These are phyloP conservation scores for Cephalotrichum gorgonifer DNA, from an alignment of 2,329 filamentous ascomycete species.

Conservation along the genomic window DNA sequence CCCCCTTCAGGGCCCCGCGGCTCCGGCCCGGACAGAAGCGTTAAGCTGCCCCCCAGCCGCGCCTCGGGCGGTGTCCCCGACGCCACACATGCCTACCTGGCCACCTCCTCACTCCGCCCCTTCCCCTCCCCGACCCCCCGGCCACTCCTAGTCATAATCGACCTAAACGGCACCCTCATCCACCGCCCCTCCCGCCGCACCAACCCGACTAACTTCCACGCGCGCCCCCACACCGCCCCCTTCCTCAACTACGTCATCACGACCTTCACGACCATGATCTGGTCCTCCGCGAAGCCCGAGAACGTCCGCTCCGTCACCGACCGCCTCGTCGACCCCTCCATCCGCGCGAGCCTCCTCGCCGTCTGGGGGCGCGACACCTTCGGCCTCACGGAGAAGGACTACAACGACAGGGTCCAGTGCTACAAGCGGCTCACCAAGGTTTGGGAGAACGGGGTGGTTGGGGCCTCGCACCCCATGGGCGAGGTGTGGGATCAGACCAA, in stretches of 20 bases:
- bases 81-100: constrained; percentile 51
- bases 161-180: constrained; percentile 88
- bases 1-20: no score
- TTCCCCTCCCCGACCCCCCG: constrained; percentile 33
- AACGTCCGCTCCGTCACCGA: constrained; percentile 64
- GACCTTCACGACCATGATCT: constrained; percentile 74
- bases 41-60: constrained; percentile 16
- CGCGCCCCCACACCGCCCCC: constrained; percentile 53
- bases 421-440: constrained; percentile 75
- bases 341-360: constrained; percentile 49
- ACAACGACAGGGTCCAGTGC: constrained; percentile 63
- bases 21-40: background rate
- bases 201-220: constrained; percentile 40
- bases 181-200: constrained; percentile 48
- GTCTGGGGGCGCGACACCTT: constrained; percentile 74
- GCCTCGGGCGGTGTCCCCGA: constrained; percentile 49
- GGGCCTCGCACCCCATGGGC: constrained; percentile 32
- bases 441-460: constrained; percentile 48
- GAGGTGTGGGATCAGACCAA: constrained; percentile 67
- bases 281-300: constrained; percentile 70
- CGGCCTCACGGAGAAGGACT: constrained; percentile 54
- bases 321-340: constrained; percentile 46
- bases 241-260: constrained; percentile 69
- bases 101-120: constrained; percentile 35
- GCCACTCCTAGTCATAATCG: constrained; percentile 71